phyloP scores from a whole-genome alignment of 73 alveolate species.

The Symbiodinium natans region DNA sequence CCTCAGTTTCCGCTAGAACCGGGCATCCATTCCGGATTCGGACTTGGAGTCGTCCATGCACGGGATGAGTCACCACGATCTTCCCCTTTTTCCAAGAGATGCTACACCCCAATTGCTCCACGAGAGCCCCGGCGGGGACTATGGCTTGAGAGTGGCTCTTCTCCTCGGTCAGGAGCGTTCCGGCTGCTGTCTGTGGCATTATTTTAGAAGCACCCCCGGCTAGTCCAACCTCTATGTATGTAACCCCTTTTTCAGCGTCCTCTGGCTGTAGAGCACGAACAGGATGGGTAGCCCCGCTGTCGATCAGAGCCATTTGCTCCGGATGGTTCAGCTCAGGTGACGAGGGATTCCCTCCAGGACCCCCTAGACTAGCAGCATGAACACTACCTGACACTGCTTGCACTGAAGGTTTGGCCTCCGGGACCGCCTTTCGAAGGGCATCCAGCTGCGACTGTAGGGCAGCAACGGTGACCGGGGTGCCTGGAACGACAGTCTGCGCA shows the following conservation, averaged over 20 bases:
- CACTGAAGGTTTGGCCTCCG: too few species aligned
- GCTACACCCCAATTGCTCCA: background rate
- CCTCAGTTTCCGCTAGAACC: background rate
- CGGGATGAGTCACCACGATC: background rate
- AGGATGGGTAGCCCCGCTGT: background rate
- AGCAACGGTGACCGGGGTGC: too few species aligned
- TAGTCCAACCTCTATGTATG: background rate
- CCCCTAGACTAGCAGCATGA: too few species aligned
- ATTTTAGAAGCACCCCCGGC: background rate
- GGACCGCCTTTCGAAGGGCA: too few species aligned
- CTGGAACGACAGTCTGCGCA: too few species aligned
- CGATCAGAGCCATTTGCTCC: background rate
- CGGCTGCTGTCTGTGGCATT: background rate
- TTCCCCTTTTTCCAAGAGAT: background rate
- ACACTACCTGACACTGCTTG: too few species aligned
- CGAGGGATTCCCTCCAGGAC: too few species aligned
- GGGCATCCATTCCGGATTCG: background rate
- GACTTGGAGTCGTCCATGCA: background rate
- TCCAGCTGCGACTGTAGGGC: too few species aligned
- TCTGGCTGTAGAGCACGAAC: background rate
- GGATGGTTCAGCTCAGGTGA: too few species aligned
- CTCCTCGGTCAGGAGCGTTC: background rate
- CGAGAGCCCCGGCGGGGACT: background rate
- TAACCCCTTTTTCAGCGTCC: background rate
- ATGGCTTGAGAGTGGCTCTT: background rate